Conservation (phyloP, 2,329 filamentous ascomycete genomes). For the Gaeumannomyces sp. region DNA sequence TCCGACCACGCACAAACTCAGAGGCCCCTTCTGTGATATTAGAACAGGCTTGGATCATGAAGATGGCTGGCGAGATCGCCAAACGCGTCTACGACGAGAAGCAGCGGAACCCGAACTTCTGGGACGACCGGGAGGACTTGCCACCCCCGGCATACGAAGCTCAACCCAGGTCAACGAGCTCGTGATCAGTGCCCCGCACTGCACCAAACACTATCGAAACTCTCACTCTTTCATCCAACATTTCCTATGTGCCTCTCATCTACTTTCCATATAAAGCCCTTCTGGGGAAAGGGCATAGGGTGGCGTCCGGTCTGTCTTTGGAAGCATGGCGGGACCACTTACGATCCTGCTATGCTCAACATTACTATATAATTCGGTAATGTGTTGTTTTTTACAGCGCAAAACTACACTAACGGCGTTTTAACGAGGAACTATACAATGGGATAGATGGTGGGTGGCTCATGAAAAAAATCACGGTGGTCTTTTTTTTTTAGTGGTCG, state of each 20-base stretch:
- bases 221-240: not conserved
- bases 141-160: conserved; percentile 60
- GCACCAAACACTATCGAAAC: not conserved
- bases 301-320: conserved; percentile 5
- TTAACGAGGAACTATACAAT: conserved; percentile 1
- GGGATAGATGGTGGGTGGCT: conserved; percentile 1
- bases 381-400: conserved; percentile 8
- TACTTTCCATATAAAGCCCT: not conserved
- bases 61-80: conserved; percentile 91
- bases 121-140: conserved; percentile 49
- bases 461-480: conserved; percentile 1
- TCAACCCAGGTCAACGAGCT: conserved; percentile 13
- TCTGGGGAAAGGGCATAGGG: conserved; percentile 3
- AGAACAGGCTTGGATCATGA: conserved; percentile 81
- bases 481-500: not conserved
- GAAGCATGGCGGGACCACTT: conserved; percentile 8
- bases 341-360: conserved; percentile 4
- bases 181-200: conserved; percentile 5
- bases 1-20: conserved; percentile 30
- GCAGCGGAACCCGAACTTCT: conserved; percentile 44
- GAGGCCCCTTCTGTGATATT: conserved; percentile 56
- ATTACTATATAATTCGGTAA: conserved; percentile 10
- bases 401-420: conserved; percentile 1
- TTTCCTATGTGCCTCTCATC: conserved; percentile 6
- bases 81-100: conserved; percentile 85